Percentiles rank a stretch among this genome's conserved stretches.
Evolutionary conservation across 768 basidiomycete species (phyloP).

Genomic region (Mycena haematopus): DNA sequence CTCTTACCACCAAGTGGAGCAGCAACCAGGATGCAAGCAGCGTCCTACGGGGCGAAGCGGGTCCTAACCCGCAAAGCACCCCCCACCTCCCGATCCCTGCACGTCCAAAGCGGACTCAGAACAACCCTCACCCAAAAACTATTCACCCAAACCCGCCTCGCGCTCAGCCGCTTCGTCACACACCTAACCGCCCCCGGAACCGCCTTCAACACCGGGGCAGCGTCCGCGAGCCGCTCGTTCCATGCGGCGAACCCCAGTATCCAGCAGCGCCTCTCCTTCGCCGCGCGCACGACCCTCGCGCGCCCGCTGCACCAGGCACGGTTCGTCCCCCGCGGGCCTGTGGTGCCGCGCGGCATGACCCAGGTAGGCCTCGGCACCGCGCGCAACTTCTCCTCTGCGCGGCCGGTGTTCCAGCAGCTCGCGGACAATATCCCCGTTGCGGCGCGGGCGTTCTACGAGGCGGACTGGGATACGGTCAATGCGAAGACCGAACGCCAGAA

Average conservation of each 20-base stretch:
- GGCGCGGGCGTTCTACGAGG: slow-evolving; percentile 75
- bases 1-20: slow-evolving; percentile 21
- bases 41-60: slow-evolving; percentile 54
- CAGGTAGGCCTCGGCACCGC: slow-evolving; percentile 81
- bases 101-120: slow-evolving; percentile 39
- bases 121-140: slow-evolving; percentile 48
- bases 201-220: slow-evolving; percentile 24
- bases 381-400: slow-evolving; percentile 74
- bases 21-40: slow-evolving; percentile 46
- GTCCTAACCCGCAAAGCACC: slow-evolving; percentile 47
- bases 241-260: slow-evolving; percentile 47
- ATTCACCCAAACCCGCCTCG: slow-evolving; percentile 58
- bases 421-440: slow-evolving; percentile 83
- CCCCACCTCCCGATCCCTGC: slow-evolving; percentile 49
- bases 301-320: slow-evolving; percentile 49
- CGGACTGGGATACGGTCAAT: slow-evolving; percentile 69
- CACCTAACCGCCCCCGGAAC: slow-evolving; percentile 64
- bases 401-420: slow-evolving; percentile 81
- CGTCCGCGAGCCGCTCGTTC: slow-evolving; percentile 35
- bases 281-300: slow-evolving; percentile 56
- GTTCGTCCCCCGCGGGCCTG: slow-evolving; percentile 64
- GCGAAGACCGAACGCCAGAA: slow-evolving; percentile 50
- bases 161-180: slow-evolving; percentile 61
- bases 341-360: slow-evolving; percentile 54
- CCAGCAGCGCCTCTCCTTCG: slow-evolving; percentile 61